phyloP scores from a whole-genome alignment of 768 basidiomycete species.

The Xerocomellus chrysenteron region DNA sequence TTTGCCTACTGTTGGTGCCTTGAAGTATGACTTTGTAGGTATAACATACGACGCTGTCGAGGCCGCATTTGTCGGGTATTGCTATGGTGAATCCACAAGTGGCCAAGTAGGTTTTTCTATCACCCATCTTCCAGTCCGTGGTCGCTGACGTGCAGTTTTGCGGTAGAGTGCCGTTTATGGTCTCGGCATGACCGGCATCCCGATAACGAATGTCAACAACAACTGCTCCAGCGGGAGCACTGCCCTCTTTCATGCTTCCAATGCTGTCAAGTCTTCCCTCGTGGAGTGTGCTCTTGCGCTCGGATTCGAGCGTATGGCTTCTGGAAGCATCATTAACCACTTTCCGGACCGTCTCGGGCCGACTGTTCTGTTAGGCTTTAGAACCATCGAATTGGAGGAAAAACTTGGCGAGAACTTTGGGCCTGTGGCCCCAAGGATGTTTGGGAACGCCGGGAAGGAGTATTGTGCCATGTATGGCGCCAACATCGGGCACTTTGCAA shows the following conservation, averaged over 20 bases:
- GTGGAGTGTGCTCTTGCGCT: conserved; percentile 75
- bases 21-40: conserved; percentile 40
- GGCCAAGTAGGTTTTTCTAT: conserved; percentile 51
- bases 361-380: conserved; percentile 39
- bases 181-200: conserved; percentile 78
- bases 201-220: conserved; percentile 83
- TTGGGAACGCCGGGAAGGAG: conserved; percentile 66
- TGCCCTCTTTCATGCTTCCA: conserved; percentile 69
- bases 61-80: conserved; percentile 72
- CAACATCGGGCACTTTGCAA: conserved; percentile 60
- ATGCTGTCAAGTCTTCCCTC: conserved; percentile 62
- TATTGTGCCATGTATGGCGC: conserved; percentile 72
- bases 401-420: conserved; percentile 58
- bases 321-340: conserved; percentile 66
- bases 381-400: conserved; percentile 47
- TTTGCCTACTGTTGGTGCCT: conserved; percentile 8
- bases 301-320: conserved; percentile 80
- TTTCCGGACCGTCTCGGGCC: conserved; percentile 53
- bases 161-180: conserved; percentile 70
- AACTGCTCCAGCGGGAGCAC: conserved; percentile 80
- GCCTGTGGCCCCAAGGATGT: conserved; percentile 67
- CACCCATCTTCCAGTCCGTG: not conserved
- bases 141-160: not conserved
- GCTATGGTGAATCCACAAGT: conserved; percentile 72
- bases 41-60: conserved; percentile 75